Evolutionary conservation across 2,329 filamentous ascomycete species (phyloP), one percentile per base, ranked within the genome.

Genomic region (Bipolaris gigantea): DNA sequence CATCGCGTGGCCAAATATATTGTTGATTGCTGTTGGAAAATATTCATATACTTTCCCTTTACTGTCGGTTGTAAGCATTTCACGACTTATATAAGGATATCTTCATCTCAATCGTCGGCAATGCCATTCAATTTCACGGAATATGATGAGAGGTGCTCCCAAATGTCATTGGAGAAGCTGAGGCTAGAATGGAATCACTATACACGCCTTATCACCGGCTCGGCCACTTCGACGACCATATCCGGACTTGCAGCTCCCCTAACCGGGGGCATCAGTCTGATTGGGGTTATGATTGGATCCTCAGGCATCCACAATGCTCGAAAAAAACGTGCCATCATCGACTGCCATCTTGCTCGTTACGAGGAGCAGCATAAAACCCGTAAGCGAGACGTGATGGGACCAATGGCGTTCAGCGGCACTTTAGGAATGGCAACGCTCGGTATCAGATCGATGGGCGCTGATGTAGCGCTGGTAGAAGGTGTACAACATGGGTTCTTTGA

Each of bases 271-370:
- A 13, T 48, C 9, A 48, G 45, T 33, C 11, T 48, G 5, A 48
- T 48, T 16, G 45, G 45, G 9, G 45, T 48, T 33, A 18, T 18
- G 1, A 48, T 48, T 48, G 45, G 45, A 21, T 48, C 45, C 23
- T 25, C 45, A 48, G 45, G 45, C 34, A 10, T 48, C 6, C 18
- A 48, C 35, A 48, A 48, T 32, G 45, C 45, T 23, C 45, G 45
- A 40, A 48, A 48, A 15, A 48, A 48, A 7, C 45, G 45, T n/a
- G n/a, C 30, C 15, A 47, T 47, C n/a, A 39, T 47, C 25, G 15
- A 32, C 3, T 10, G 13, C 2, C 35, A 47, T 21, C 34, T 47
- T 38, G 44, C 23, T 23, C 23, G 23, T 23, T 23, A 39, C 23
- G n/a, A 16, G 30, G 23, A 39, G 44, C 9, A 30, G 9, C 44